Base-by-base conservation (phyloP, 192 early-diverging fungal genomes). In the Podila epicladia region DNA sequence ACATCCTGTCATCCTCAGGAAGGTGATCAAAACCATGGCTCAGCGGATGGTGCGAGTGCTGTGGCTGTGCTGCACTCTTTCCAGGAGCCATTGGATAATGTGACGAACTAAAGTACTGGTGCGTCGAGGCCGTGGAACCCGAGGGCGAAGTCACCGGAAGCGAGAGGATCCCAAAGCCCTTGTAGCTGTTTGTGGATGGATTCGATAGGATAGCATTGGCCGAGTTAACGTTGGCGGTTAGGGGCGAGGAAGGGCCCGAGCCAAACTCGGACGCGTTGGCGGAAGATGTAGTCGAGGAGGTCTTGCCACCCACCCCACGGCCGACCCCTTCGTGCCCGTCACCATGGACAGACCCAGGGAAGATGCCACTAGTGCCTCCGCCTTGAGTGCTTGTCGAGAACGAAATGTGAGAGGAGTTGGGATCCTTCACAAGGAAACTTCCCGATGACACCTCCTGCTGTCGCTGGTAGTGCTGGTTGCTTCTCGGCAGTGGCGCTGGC, bases 251-350 rank as follows among this genome's bases (percentile, higher is more conserved):
- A 3, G 77, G 77, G 22, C 71, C 71, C 62, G 77, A 80, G 6
- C 71, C 77, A 65, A 80, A 69, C 15, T 80, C 77, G 7, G 77
- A 80, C 4, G 33, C 67, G 6, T 35, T 65, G 24, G 77, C 45
- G 13, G 77, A 80, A 2, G 77, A 80, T 11, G 77, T 73, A 0
- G 77, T 80, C 15, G 77, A 80, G 9, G 77, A 67, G 4, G 77
- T 26, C 62, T 80, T 80, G 9, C 77, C 71, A 0, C 31, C 45
- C 4, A 50, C 31, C 12, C 64, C 64, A 24, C 65, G 70, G 4
- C 69, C 75, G 61, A 62, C 38, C 8, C 75, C 75, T 33, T 71
- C 69, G 50, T 28, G 57, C 31, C 19, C 64, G 12, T 48, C 41
- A 19, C 58, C 74, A 20, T 63, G 35, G 6, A 29, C 33, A 20